phyloP scores from a whole-genome alignment of 345 rosid species.

The Carallia pectinifolia region DNA sequence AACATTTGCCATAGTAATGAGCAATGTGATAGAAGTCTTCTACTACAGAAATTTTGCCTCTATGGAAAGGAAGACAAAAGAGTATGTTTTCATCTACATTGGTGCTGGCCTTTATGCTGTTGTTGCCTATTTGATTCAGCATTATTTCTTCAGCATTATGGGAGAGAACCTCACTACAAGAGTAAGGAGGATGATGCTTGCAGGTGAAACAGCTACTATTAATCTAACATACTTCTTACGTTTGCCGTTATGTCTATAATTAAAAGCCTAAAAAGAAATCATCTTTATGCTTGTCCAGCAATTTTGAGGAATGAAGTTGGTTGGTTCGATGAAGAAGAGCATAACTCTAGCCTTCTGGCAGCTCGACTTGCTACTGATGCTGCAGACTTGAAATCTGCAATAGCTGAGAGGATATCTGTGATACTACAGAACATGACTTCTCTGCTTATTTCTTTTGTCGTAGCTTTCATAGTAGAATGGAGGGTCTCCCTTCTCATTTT shows the following conservation, averaged over 20 bases:
- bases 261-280: background rate
- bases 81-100: conserved; percentile 92
- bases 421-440: conserved; percentile 99
- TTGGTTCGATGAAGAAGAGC: conserved; percentile 99
- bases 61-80: conserved; percentile 97
- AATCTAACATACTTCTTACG: background rate
- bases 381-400: conserved; percentile 93
- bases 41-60: conserved; percentile 78
- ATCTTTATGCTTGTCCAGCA: conserved; percentile 44
- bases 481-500: conserved; percentile 96
- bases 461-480: conserved; percentile 98
- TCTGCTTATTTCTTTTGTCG: conserved; percentile 93
- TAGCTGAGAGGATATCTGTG: conserved; percentile 95
- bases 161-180: conserved; percentile 99
- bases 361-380: conserved; percentile 91
- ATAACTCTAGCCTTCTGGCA: conserved; percentile 90
- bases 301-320: conserved; percentile 97
- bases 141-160: conserved; percentile 99
- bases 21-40: conserved; percentile 98
- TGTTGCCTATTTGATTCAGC: conserved; percentile 93
- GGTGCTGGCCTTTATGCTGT: conserved; percentile 97
- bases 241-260: background rate
- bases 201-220: conserved; percentile 45
- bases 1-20: conserved; percentile 93
- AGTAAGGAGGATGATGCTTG: conserved; percentile 99